Evolutionary conservation across 305 asterid species (phyloP).

Genomic region (Rubia tinctorum): DNA sequence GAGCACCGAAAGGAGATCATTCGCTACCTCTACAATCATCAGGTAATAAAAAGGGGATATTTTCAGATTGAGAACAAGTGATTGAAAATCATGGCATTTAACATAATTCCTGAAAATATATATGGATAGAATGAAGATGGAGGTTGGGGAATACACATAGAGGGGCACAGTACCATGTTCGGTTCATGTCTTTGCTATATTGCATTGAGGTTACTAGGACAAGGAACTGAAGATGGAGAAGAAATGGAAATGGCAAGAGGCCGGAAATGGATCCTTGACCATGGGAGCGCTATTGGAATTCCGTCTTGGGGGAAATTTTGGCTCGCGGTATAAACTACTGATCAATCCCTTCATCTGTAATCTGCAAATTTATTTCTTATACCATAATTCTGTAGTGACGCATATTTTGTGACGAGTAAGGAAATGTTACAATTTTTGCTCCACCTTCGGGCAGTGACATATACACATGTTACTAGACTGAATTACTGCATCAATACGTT

Average conservation of each 20-base stretch:
- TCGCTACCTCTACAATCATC: slow-evolving; percentile 69
- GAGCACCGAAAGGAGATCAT: slow-evolving; percentile 58
- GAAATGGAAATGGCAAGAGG: slow-evolving; percentile 32
- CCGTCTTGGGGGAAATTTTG: slow-evolving; percentile 63
- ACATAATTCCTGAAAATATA: too few relatives aligned
- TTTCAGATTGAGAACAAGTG: too few relatives aligned
- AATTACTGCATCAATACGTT: too few relatives aligned
- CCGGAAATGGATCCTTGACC: slow-evolving; percentile 58
- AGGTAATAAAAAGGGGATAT: slow-evolving; percentile 28
- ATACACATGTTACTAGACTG: too few relatives aligned
- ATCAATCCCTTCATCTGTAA: too few relatives aligned
- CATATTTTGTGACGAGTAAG: too few relatives aligned
- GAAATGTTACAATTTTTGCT: too few relatives aligned
- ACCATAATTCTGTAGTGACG: too few relatives aligned
- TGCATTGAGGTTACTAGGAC: slow-evolving; percentile 43
- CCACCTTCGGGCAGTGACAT: too few relatives aligned
- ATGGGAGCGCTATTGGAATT: slow-evolving; percentile 45
- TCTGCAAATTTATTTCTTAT: too few relatives aligned
- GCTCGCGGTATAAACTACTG: slow-evolving; percentile 29
- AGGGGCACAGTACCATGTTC: slow-evolving; percentile 48
- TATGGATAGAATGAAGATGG: slow-evolving; percentile 49
- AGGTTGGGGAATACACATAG: slow-evolving; percentile 56
- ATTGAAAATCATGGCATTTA: too few relatives aligned
- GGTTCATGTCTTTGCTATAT: slow-evolving; percentile 41
- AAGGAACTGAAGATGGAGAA: slow-evolving; percentile 34